Evolutionary conservation across 2,329 filamentous ascomycete genomes (phyloP).

Genomic region (Aspergillus tubingensis): DNA sequence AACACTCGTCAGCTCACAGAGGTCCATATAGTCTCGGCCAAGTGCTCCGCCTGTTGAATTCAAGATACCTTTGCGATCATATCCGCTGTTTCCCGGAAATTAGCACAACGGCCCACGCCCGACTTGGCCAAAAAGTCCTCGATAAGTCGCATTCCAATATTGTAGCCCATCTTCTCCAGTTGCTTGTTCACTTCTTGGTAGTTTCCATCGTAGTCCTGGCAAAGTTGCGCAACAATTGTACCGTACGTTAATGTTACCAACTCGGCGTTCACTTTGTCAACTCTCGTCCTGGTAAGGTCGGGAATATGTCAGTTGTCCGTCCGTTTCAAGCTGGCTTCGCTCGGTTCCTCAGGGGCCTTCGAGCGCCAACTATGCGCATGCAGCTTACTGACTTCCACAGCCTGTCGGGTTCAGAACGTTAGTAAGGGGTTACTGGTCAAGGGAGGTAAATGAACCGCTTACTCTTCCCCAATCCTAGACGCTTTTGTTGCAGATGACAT

Average conservation of each 20-base stretch:
- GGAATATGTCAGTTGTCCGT: conserved; percentile 18
- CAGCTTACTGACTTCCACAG: conserved; percentile 80
- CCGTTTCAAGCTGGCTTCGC: not conserved
- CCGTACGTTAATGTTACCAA: conserved; percentile 96
- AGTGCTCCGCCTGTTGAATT: not conserved
- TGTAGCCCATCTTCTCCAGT: conserved; percentile 98
- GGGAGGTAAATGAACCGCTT: conserved; percentile 39
- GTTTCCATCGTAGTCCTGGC: conserved; percentile 92
- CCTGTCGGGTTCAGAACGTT: conserved; percentile 51
- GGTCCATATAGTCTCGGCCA: not conserved
- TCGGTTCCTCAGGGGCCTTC: not conserved
- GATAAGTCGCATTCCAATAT: conserved; percentile 92
- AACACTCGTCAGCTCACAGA: conserved; percentile 11
- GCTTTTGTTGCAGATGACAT: conserved; percentile 66
- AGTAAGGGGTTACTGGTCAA: conserved; percentile 23
- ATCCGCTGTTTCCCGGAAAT: conserved; percentile 94
- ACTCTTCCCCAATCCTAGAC: conserved; percentile 74
- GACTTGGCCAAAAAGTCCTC: conserved; percentile 98
- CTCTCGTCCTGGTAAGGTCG: conserved; percentile 67
- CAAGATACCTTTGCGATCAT: conserved; percentile 80
- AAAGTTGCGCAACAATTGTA: conserved; percentile 93
- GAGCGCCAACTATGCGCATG: conserved; percentile 1
- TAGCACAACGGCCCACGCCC: conserved; percentile 82
- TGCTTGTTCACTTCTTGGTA: conserved; percentile 97
- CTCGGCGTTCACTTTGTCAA: conserved; percentile 98